Percentiles rank a stretch among this genome's conserved stretches.
These are phyloP conservation scores for Tuber umbilicatum DNA, from an alignment of 495 filamentous ascomycete species.

Conservation along the genomic window DNA sequence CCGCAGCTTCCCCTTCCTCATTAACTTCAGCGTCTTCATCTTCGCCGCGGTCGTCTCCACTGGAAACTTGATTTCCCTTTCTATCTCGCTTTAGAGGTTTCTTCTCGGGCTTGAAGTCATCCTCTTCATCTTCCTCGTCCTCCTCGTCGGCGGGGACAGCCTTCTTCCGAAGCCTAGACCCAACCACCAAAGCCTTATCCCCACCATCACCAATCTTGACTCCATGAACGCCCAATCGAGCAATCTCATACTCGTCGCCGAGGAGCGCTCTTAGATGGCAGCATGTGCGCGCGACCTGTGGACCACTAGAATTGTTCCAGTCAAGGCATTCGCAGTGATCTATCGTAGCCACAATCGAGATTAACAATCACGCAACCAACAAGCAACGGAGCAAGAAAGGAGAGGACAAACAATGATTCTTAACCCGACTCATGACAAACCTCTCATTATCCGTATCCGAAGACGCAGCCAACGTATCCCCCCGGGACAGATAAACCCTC, in stretches of 20 bases:
- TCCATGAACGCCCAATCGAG: constrained; percentile 25
- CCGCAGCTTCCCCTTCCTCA: constrained; percentile 9
- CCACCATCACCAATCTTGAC: not conserved
- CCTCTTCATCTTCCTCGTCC: constrained; percentile 8
- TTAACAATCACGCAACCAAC: constrained; percentile 1
- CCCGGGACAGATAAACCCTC: constrained; percentile 19
- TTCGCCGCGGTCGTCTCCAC: not conserved
- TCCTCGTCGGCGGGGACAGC: not conserved
- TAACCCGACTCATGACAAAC: constrained; percentile 24
- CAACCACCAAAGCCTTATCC: not conserved
- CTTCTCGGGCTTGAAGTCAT: constrained; percentile 4
- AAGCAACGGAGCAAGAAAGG: not conserved
- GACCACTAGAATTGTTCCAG: constrained; percentile 14
- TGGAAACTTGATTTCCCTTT: constrained; percentile 10
- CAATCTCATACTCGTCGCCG: constrained; percentile 33
- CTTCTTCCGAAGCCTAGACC: constrained; percentile 9
- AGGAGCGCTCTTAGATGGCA: constrained; percentile 31
- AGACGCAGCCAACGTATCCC: constrained; percentile 21
- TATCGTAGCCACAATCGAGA: not conserved
- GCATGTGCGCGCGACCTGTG: constrained; percentile 29
- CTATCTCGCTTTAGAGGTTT: constrained; percentile 2
- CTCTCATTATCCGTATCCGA: constrained; percentile 26
- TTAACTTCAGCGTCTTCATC: constrained; percentile 10
- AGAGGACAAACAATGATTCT: constrained; percentile 29
- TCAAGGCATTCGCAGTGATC: constrained; percentile 26